These are phyloP conservation scores for Trichothecium roseum DNA, from an alignment of 2,329 filamentous ascomycete genomes.

Conservation along the genomic window DNA sequence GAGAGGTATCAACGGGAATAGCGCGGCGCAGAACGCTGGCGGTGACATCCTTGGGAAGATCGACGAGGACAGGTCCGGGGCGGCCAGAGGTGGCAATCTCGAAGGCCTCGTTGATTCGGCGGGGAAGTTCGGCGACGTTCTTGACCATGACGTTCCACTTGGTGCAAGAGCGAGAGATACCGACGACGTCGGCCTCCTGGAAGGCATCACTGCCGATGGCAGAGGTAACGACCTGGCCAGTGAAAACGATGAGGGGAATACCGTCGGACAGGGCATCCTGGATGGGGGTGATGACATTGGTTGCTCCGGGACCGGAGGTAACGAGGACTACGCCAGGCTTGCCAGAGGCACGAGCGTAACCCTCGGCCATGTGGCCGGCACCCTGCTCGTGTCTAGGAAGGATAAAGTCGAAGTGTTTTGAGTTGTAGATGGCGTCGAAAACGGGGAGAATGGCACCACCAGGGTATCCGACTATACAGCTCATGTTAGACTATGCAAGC, in stretches of 20 bases:
- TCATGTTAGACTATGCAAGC: no score
- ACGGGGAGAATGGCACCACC: constrained; percentile 95
- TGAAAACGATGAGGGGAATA: constrained; percentile 92
- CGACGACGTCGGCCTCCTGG: constrained; percentile 90
- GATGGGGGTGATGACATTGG: constrained; percentile 93
- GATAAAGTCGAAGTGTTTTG: constrained; percentile 90
- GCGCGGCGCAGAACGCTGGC: constrained; percentile 72
- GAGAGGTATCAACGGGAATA: constrained; percentile 89
- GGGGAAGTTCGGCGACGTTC: constrained; percentile 83
- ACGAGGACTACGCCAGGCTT: constrained; percentile 94
- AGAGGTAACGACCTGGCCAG: constrained; percentile 80
- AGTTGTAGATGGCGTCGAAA: constrained; percentile 98
- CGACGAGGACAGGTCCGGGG: constrained; percentile 88
- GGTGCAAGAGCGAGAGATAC: constrained; percentile 88
- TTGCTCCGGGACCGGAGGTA: constrained; percentile 91
- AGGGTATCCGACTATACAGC: constrained; percentile 74
- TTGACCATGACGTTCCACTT: constrained; percentile 99
- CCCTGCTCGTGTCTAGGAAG: constrained; percentile 95
- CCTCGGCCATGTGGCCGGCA: constrained; percentile 96
- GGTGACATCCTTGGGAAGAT: constrained; percentile 93
- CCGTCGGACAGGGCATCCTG: constrained; percentile 93
- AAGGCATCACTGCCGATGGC: constrained; percentile 94
- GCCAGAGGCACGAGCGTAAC: constrained; percentile 87
- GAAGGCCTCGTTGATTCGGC: constrained; percentile 94
- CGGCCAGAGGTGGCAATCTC: constrained; percentile 93